These are phyloP conservation scores for Desmodesmus armatus DNA, from an alignment of 139 green algal genomes.

Conservation along the genomic window DNA sequence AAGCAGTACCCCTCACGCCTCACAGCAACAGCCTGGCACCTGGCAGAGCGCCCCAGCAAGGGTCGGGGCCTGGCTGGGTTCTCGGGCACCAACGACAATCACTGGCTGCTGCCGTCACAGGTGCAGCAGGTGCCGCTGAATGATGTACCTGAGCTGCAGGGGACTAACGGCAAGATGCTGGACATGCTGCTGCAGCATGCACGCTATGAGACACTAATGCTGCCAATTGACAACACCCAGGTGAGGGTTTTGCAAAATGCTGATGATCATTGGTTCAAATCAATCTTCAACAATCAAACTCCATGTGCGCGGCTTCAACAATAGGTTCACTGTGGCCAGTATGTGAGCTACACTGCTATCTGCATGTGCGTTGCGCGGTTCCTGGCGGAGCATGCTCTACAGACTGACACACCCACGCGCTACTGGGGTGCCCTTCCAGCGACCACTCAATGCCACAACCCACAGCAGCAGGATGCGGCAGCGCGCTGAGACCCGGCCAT, in stretches of 20 bases:
- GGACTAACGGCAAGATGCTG: conserved; percentile 77
- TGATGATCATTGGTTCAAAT: neutral
- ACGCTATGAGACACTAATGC: conserved; percentile 30
- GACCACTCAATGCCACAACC: too few relatives aligned
- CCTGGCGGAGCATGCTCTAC: too few relatives aligned
- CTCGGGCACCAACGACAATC: conserved; percentile 73
- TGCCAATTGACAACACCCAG: neutral
- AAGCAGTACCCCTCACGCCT: conserved; percentile 60
- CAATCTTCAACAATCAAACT: neutral
- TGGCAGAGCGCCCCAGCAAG: conserved; percentile 61
- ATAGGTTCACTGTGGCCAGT: neutral
- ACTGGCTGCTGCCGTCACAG: conserved; percentile 66
- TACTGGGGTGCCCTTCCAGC: too few relatives aligned
- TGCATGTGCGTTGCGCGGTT: too few relatives aligned
- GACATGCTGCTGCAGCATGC: conserved; percentile 53
- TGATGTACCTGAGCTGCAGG: conserved; percentile 43
- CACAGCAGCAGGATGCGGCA: too few relatives aligned
- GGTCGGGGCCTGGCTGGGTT: conserved; percentile 52
- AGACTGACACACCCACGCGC: too few relatives aligned
- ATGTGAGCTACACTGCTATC: neutral
- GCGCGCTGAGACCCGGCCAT: too few relatives aligned
- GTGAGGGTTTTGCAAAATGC: too few relatives aligned
- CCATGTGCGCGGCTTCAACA: neutral
- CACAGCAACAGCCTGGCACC: conserved; percentile 60
- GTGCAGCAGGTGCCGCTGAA: conserved; percentile 47